These are phyloP conservation scores for Croton laevigatus DNA, from an alignment of 441 rosid species.

Conservation along the genomic window DNA sequence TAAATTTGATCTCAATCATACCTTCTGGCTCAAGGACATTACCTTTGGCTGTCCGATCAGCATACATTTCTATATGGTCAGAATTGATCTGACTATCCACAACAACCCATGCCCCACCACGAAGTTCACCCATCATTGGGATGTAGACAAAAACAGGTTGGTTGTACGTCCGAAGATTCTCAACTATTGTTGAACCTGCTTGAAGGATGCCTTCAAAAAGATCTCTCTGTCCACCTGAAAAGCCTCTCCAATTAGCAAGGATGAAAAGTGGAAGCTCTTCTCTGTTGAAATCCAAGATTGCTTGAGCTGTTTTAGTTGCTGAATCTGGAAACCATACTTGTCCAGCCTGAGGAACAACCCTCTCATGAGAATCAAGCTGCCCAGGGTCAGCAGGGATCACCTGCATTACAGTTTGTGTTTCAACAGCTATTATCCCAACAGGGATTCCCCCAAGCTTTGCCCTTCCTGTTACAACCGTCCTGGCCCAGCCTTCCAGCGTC, in stretches of 20 bases:
- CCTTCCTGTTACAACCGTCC: constrained; percentile 99
- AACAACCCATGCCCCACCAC: constrained; percentile 99
- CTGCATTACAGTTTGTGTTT: constrained; percentile 99
- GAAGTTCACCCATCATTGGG: constrained; percentile 99
- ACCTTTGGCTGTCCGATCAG: constrained; percentile 92
- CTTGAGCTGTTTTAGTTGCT: constrained; percentile 96
- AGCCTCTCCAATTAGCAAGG: constrained; percentile 99
- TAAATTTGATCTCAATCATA: constrained; percentile 92
- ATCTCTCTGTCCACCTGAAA: constrained; percentile 99
- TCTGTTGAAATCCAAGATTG: constrained; percentile 89
- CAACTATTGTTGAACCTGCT: constrained; percentile 98
- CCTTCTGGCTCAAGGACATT: constrained; percentile 99
- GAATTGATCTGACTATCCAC: constrained; percentile 94
- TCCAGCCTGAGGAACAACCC: constrained; percentile 99
- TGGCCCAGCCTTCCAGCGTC: constrained; percentile 98
- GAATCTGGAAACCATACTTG: constrained; percentile 99
- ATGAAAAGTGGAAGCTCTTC: constrained; percentile 98
- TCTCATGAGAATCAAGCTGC: constrained; percentile 98
- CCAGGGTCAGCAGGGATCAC: constrained; percentile 99
- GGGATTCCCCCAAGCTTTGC: constrained; percentile 99
- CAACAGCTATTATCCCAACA: constrained; percentile 98
- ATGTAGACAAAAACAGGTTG: constrained; percentile 98
- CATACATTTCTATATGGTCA: constrained; percentile 97
- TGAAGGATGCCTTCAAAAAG: constrained; percentile 99
- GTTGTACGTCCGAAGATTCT: constrained; percentile 93